phyloP scores from a whole-genome alignment of 306 rosid genomes.

The Lupinus albus region DNA sequence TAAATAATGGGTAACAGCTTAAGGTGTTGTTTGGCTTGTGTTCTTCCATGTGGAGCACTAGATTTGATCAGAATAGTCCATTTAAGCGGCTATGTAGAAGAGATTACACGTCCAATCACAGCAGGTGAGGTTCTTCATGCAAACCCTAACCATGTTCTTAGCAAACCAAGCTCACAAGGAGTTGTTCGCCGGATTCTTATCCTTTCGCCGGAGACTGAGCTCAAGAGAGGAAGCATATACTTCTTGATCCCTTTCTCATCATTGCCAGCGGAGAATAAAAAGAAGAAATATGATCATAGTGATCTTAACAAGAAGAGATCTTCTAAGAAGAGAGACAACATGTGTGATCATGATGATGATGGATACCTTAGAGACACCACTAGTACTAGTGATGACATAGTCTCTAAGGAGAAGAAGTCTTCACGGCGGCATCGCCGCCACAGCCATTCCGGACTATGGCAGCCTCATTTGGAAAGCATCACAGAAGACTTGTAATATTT shows the following conservation, averaged over 20 bases:
- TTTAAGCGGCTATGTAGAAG: conserved; percentile 80
- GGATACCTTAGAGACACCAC: conserved; percentile 20
- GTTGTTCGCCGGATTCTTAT: conserved; percentile 70
- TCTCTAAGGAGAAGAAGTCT: conserved; percentile 55
- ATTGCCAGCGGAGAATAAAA: conserved; percentile 47
- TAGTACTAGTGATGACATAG: background rate
- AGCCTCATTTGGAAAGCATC: conserved; percentile 72
- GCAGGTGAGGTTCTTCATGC: conserved; percentile 81
- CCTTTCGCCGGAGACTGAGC: conserved; percentile 81
- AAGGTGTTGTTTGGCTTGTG: conserved; percentile 93
- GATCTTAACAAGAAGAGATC: conserved; percentile 20
- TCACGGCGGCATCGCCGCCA: conserved; percentile 62
- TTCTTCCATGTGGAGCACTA: conserved; percentile 85
- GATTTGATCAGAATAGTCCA: conserved; percentile 89
- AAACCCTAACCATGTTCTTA: conserved; percentile 79
- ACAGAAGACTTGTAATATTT: conserved; percentile 53
- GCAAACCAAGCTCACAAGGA: conserved; percentile 76
- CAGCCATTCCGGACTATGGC: conserved; percentile 53
- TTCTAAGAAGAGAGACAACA: conserved; percentile 41
- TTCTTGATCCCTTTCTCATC: conserved; percentile 81
- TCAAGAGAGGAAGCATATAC: conserved; percentile 85
- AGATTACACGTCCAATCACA: conserved; percentile 65
- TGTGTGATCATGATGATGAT: background rate
- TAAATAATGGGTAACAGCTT: conserved; percentile 76
- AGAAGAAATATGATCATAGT: conserved; percentile 38